Conservation (phyloP, 2,329 filamentous ascomycete genomes). For the Aspergillus luchuensis region DNA sequence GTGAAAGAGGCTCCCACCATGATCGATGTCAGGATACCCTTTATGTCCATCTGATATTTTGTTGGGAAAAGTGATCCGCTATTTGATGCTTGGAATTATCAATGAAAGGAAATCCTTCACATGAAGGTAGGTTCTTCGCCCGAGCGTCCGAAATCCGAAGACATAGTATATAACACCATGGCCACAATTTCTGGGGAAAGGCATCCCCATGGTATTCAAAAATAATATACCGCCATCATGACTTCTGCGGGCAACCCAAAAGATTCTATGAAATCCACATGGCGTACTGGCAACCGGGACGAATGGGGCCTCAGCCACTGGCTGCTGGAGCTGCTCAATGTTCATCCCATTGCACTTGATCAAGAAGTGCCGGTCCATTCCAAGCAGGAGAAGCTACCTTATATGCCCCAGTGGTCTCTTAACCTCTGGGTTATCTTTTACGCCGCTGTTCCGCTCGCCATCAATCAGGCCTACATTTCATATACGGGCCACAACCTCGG, state of each 20-base stretch:
- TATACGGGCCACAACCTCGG: conserved; percentile 15
- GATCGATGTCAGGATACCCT: neutral
- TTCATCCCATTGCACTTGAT: conserved; percentile 27
- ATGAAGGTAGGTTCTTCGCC: conserved; percentile 8
- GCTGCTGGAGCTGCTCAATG: conserved; percentile 29
- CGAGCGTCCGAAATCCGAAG: conserved; percentile 7
- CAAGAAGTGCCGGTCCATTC: conserved; percentile 25
- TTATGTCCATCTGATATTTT: neutral
- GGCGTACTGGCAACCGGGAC: conserved; percentile 27
- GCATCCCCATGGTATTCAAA: neutral
- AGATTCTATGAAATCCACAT: conserved; percentile 37
- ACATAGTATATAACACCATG: neutral
- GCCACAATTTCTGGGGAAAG: neutral
- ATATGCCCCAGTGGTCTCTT: conserved; percentile 17
- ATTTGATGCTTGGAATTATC: conserved; percentile 1
- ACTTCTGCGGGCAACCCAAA: conserved; percentile 27
- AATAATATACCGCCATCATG: conserved; percentile 16
- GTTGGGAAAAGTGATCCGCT: conserved; percentile 18
- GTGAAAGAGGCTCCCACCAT: neutral
- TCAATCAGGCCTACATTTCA: conserved; percentile 17
- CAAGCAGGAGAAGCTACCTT: conserved; percentile 20
- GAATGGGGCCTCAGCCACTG: conserved; percentile 31
- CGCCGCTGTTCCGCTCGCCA: conserved; percentile 14
- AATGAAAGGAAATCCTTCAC: conserved; percentile 6
- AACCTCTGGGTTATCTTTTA: conserved; percentile 18